Evolutionary conservation across 1,284 basidiomycete species (phyloP).

Genomic region (Marasmius sp.): DNA sequence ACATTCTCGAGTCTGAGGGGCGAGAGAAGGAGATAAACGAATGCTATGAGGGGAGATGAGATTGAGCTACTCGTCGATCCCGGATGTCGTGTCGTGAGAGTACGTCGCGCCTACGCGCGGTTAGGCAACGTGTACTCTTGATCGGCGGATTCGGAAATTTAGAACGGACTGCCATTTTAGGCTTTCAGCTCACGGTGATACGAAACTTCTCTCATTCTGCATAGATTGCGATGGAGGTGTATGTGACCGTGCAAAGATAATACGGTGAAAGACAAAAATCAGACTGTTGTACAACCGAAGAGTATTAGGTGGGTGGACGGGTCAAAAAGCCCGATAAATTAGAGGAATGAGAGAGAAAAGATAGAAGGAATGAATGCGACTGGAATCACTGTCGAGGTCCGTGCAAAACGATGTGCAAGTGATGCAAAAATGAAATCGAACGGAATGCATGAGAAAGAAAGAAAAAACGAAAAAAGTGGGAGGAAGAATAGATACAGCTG

Average conservation of each 20-base stretch:
- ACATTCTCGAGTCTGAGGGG: slow-evolving; percentile 31
- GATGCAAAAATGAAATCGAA: too few species aligned
- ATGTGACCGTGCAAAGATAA: not conserved
- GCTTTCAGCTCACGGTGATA: too few species aligned
- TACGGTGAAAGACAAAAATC: not conserved
- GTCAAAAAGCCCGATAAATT: not conserved
- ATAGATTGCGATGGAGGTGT: not conserved
- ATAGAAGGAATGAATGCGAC: too few species aligned
- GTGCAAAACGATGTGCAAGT: too few species aligned
- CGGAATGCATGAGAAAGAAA: too few species aligned
- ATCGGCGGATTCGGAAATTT: not conserved
- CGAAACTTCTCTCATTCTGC: too few species aligned
- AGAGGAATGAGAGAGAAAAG: not conserved
- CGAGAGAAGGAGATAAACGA: not conserved
- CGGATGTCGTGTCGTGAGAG: not conserved
- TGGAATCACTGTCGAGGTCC: too few species aligned
- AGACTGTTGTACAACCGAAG: not conserved
- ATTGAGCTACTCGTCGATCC: not conserved
- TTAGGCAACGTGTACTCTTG: not conserved
- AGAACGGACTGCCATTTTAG: not conserved
- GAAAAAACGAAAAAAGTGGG: too few species aligned
- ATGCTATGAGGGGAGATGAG: not conserved
- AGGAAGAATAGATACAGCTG: too few species aligned
- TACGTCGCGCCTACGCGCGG: not conserved
- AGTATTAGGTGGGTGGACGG: not conserved